A percentile compares a stretch with the other conserved stretches of the same genome.
Evolutionary conservation across 2,329 filamentous ascomycete species (phyloP).

Genomic region (Anthostomella pinea): DNA sequence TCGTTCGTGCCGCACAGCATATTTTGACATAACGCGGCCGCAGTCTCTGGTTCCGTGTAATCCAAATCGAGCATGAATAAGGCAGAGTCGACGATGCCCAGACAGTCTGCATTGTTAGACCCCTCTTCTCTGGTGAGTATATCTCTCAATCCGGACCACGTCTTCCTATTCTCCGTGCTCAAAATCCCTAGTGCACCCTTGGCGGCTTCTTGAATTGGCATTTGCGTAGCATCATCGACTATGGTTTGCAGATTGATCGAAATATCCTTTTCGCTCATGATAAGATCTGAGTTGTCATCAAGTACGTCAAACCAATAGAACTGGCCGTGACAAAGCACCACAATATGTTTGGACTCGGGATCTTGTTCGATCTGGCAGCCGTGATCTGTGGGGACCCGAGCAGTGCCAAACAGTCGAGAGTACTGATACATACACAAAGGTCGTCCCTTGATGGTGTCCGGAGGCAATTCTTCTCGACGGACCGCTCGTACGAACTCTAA

Average conservation of each 20-base stretch:
- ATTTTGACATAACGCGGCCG: conserved; percentile 88
- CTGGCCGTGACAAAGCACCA: conserved; percentile 90
- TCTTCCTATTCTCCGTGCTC: conserved; percentile 93
- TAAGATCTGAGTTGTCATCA: conserved; percentile 88
- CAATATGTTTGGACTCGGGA: conserved; percentile 85
- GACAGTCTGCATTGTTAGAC: conserved; percentile 92
- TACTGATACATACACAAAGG: conserved; percentile 99
- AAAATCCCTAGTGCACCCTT: conserved; percentile 90
- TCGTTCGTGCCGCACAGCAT: conserved; percentile 97
- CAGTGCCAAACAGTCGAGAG: conserved; percentile 90
- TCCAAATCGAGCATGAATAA: conserved; percentile 91
- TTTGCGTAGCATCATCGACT: conserved; percentile 84
- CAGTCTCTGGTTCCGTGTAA: conserved; percentile 79
- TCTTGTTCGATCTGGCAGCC: conserved; percentile 97
- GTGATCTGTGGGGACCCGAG: conserved; percentile 87
- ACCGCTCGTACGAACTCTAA: conserved; percentile 92
- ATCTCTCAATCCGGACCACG: conserved; percentile 89
- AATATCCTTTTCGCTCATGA: conserved; percentile 96
- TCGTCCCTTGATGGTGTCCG: conserved; percentile 78
- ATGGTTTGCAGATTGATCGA: conserved; percentile 89
- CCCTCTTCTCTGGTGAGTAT: conserved; percentile 80
- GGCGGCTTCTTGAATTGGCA: conserved; percentile 89
- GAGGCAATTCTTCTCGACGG: conserved; percentile 85
- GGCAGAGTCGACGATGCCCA: conserved; percentile 93
- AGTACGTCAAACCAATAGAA: conserved; percentile 99